These are phyloP conservation scores for Pseudognaphalium luteoalbum DNA, from an alignment of 129 eudicot genomes.

Conservation along the genomic window DNA sequence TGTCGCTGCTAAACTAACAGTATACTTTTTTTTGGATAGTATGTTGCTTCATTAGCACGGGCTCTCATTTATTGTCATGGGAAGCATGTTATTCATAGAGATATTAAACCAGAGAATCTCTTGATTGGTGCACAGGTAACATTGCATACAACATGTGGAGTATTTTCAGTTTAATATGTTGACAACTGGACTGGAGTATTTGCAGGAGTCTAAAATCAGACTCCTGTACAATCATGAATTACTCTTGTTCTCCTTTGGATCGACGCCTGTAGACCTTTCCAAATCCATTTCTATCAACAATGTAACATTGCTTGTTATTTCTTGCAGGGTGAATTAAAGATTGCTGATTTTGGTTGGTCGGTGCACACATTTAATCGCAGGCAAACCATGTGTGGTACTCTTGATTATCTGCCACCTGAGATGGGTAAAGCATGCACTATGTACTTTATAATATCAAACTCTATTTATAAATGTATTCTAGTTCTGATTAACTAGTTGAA, in stretches of 20 bases:
- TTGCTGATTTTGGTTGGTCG: slow-evolving; percentile 98
- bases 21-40: slow-evolving; percentile 39
- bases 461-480: not conserved
- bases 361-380: slow-evolving; percentile 90
- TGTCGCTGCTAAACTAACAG: not conserved
- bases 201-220: too few relatives aligned
- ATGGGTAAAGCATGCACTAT: slow-evolving; percentile 63
- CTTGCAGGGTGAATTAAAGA: slow-evolving; percentile 86
- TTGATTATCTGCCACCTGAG: slow-evolving; percentile 97
- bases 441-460: not conserved
- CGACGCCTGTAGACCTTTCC: too few relatives aligned
- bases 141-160: not conserved
- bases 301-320: not conserved
- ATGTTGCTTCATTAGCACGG: slow-evolving; percentile 86
- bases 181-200: not conserved
- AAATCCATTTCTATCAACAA: not conserved
- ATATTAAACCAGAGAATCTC: slow-evolving; percentile 95
- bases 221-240: too few relatives aligned
- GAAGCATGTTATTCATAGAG: slow-evolving; percentile 94
- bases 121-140: slow-evolving; percentile 88
- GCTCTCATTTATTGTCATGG: slow-evolving; percentile 95
- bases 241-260: too few relatives aligned
- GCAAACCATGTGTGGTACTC: slow-evolving; percentile 94
- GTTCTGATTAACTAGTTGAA: slow-evolving; percentile 10
- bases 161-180: not conserved